Evolutionary conservation across 768 basidiomycete species (phyloP), one percentile per base, ranked within the genome.

Genomic region (Rhodotorula taiwanensis): DNA sequence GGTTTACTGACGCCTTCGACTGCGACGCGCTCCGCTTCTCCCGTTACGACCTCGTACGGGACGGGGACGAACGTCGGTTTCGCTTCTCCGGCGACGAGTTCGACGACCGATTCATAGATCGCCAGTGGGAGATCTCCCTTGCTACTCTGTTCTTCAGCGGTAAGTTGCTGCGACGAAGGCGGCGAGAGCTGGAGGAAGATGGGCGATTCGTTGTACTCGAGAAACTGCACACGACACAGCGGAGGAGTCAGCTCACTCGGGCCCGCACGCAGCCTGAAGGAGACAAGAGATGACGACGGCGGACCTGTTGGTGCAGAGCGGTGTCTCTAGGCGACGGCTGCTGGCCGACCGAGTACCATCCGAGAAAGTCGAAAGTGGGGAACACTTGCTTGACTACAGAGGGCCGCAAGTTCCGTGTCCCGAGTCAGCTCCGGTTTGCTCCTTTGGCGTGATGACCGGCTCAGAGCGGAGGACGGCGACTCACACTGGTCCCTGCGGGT

Each of bases 21-120:
- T 10, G 95, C 95, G 66, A 99, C 97, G 43, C 95, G 85, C 75
- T 99, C 95, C 21, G 95, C 95, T 77, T 99, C 95, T 39, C 94
- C 95, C 0, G 94, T 97, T 76, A 97, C 94, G 23, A 99, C 86
- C 53, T 83, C 86, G 77, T 86, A 98, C 16, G 86, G 85, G 2
- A 84, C 83, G 56, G 86, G 84, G n/a, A 62, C 60, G 13, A 64
- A 58, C 5, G 45, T 52, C 2, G 62, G 58, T 30, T 51, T 23
- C 55, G 86, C 83, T 73, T 80, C 84, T 67, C 88, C 88, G 59
- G 84, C 64, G 47, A 71, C 81, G 47, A 93, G 85, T 74, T 92
- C 90, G 45, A 92, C 81, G 2, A 88, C 86, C 1, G 89, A 87
- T 74, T 97, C 93, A 72, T 88, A 99, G n/a, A 93, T 86, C 70